Base-by-base conservation (phyloP, 148 eudicot species). In the Heliamphora exappendiculata region DNA sequence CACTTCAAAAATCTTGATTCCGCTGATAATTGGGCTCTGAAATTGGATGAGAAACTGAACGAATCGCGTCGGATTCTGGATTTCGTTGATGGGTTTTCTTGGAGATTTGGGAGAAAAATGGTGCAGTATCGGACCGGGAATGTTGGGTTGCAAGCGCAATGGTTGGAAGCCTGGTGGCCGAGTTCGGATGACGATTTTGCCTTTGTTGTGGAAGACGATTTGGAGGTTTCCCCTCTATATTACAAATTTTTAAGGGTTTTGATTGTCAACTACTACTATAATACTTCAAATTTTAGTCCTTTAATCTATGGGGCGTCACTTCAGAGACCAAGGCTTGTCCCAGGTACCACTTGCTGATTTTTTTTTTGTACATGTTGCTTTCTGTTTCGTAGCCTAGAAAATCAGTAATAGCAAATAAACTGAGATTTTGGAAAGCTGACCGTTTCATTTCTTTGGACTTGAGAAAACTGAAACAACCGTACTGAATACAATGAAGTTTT, bases 91-190 rank as follows among this genome's bases (percentile, higher is more conserved):
- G 85, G 91, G 73, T 95, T 92, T 77, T 67, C 26, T 50, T 95
- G 94, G 97, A 81, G 20, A 34, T 87, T 75, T 72, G 99, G 93
- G 22, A 70, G 84, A 17, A 91, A 91, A 83, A 11, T 88, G 67
- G 93, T 95, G 71, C 98, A 92, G 83, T 92, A 89, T 72, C 72
- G 99, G 82, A 91, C 88, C 14, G 72, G 73, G 3, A 95, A 95
- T 78, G 99, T 87, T 45, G 99, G 99, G 9, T 80, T 95, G 34
- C 97, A 92, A 78, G 94, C 93, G 7, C 99, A 95, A 82, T 95
- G 99, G 99, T 63, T 95, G 42, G 98, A 95, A 78, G 88, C 98
- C 1, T 95, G 99, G 99, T 95, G 98, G 98, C 99, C 99, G 14
- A 39, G 65, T 14, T 81, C 87, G 2, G 97, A 95, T 79, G 76